A percentile compares a stretch with the other conserved stretches of the same genome.
Conservation (phyloP, 148 eudicot species). For the Camellia japonica region DNA sequence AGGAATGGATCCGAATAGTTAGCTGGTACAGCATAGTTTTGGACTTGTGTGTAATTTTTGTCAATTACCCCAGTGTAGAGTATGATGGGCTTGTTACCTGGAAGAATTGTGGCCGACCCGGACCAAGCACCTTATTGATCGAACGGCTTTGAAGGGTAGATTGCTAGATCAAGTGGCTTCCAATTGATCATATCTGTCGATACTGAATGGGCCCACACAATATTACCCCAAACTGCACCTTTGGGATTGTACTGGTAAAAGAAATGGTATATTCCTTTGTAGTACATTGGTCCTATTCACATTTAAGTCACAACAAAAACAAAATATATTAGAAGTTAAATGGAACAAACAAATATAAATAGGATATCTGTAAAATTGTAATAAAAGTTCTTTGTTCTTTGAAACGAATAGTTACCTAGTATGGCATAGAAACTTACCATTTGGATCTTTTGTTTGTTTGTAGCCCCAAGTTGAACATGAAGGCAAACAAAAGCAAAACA, state of each 20-base stretch:
- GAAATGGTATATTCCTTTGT: conserved; percentile 59
- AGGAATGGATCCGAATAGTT: conserved; percentile 20
- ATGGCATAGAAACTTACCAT: conserved; percentile 38
- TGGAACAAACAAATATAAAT: not conserved
- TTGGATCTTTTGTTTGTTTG: conserved; percentile 50
- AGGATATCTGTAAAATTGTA: not conserved
- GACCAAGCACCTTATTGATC: no score
- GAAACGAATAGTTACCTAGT: not conserved
- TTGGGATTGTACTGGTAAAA: conserved; percentile 28
- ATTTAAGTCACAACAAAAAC: not conserved
- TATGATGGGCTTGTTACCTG: conserved; percentile 18
- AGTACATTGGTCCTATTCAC: conserved; percentile 60
- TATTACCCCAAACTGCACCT: conserved; percentile 72
- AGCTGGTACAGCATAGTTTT: conserved; percentile 61
- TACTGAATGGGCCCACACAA: conserved; percentile 81
- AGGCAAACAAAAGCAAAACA: no score
- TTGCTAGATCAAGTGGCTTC: conserved; percentile 37
- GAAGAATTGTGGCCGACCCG: no score
- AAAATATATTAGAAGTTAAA: not conserved
- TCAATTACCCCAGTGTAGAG: conserved; percentile 62
- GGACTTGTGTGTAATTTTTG: conserved; percentile 44
- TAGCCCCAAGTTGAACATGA: conserved; percentile 5
- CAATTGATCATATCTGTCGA: conserved; percentile 47
- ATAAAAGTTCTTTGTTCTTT: not conserved
- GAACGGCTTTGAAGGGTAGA: no score